Evolutionary conservation across 352 stramenopile species (phyloP), one percentile per base, ranked within the genome.

Genomic region (Phytophthora cryptogea): DNA sequence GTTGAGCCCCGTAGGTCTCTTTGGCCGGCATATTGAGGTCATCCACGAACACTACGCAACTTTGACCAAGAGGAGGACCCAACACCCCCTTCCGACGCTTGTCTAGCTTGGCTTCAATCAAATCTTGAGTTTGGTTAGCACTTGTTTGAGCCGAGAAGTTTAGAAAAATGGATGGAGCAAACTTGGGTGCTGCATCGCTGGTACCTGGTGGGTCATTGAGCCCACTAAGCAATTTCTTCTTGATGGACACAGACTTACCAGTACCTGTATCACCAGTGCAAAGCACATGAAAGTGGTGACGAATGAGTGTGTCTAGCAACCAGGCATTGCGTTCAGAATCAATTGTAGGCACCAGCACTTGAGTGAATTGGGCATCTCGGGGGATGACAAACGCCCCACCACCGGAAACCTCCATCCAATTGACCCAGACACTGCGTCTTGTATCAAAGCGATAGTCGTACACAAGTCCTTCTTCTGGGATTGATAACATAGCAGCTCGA

Each of bases 11-110:
- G 53, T 97, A 98, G 39, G 89, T 95, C 60, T 98, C 93, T 53
- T 97, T 97, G 0, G 90, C 89, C 0, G 93, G 93, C 93, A 98
- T 98, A 63, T 98, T 98, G 14, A 98, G 74, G 50, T 98, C 93
- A 59, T 98, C 92, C 0, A 98, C 91, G 58, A 98, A 98, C 28
- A 98, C 89, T 30, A 98, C 79, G 37, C 86, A 97, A 42, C 70
- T 97, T 56, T 95, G 90, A 2, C 93, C 93, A 0, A 97, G 68
- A 1, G 91, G 90, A 17, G 93, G 92, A 0, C 91, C 93, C 4
- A 98, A 60, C 8, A 98, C 90, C 5, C 90, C 91, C 55, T 98
- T 98, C 10, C 93, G 88, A 2, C 94, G 81, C 71, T 98, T 98
- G 57, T 97, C 90, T 7, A 98, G 78, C 74, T 98, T 98, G 17